These are phyloP conservation scores for Kuraishia floccosa DNA, from an alignment of 805 yeast genomes.

Conservation along the genomic window DNA sequence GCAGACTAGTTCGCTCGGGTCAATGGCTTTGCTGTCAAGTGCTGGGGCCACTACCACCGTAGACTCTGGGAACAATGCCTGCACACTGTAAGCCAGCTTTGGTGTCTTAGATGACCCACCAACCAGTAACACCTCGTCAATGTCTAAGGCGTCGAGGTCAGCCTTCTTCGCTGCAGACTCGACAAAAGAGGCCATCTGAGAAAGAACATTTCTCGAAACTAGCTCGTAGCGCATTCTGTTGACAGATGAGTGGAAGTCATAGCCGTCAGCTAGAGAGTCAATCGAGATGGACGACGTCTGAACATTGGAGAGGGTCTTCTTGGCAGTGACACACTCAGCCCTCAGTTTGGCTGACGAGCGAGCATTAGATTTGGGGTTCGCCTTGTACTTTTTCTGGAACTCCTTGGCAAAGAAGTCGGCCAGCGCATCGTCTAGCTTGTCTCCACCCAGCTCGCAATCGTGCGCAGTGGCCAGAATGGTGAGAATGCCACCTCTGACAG, in stretches of 20 bases:
- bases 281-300: conserved; percentile 83
- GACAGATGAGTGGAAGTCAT: conserved; percentile 84
- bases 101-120: conserved; percentile 95
- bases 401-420: conserved; percentile 84
- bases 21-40: conserved; percentile 61
- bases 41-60: conserved; percentile 70
- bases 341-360: conserved; percentile 84
- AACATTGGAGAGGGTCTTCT: conserved; percentile 88
- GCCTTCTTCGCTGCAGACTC: conserved; percentile 72
- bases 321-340: conserved; percentile 72
- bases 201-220: conserved; percentile 67
- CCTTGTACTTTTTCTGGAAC: conserved; percentile 78
- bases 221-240: conserved; percentile 93
- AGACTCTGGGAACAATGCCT: conserved; percentile 70
- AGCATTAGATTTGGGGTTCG: conserved; percentile 69
- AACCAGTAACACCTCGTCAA: conserved; percentile 81
- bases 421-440: conserved; percentile 67
- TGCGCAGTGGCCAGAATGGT: conserved; percentile 83
- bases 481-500: conserved; percentile 89
- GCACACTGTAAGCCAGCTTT: conserved; percentile 70
- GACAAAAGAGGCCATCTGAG: conserved; percentile 67
- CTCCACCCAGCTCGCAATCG: conserved; percentile 80
- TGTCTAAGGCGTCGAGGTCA: conserved; percentile 69
- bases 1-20: conserved; percentile 83
- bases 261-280: conserved; percentile 90